Percentiles rank a stretch among this genome's conserved stretches.
Conservation (phyloP, 371 early-diverging fungal genomes). For the Haplosporangium sp. region DNA sequence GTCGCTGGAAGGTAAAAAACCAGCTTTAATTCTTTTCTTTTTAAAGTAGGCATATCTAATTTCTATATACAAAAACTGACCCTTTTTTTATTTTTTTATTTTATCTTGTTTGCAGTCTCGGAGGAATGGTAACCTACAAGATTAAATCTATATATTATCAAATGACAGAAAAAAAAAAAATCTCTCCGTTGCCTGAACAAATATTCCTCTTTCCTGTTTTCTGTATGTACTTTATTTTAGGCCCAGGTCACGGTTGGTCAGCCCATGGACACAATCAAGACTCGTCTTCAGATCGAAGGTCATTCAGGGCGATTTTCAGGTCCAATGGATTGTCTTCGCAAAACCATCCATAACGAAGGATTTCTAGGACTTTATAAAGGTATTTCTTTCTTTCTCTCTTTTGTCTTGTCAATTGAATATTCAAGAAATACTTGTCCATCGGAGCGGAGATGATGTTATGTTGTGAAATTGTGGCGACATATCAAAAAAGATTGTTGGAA, state of each 20-base stretch:
- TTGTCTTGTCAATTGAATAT: background rate
- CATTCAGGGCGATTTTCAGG: conserved; percentile 69
- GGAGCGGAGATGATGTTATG: background rate
- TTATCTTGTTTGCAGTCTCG: conserved; percentile 14
- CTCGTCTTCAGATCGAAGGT: conserved; percentile 68
- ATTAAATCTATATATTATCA: too few species aligned
- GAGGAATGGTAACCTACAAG: conserved; percentile 21
- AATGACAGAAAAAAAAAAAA: too few species aligned
- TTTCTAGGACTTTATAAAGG: conserved; percentile 84
- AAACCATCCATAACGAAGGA: conserved; percentile 75
- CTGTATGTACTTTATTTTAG: conserved; percentile 14
- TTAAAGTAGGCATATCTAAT: background rate
- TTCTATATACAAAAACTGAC: background rate
- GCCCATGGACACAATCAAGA: conserved; percentile 85
- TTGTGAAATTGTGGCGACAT: background rate
- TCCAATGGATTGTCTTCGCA: conserved; percentile 76
- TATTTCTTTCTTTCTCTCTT: conserved; percentile 23
- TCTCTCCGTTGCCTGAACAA: background rate
- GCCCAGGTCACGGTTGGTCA: conserved; percentile 72
- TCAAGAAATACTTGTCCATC: background rate
- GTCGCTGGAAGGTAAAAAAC: conserved; percentile 65
- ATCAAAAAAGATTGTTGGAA: background rate
- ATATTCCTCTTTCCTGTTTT: background rate
- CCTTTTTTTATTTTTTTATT: background rate
- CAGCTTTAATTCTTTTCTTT: too few species aligned